Conservation (phyloP, 208 protist genomes). For the Trypanosoma theileri region DNA sequence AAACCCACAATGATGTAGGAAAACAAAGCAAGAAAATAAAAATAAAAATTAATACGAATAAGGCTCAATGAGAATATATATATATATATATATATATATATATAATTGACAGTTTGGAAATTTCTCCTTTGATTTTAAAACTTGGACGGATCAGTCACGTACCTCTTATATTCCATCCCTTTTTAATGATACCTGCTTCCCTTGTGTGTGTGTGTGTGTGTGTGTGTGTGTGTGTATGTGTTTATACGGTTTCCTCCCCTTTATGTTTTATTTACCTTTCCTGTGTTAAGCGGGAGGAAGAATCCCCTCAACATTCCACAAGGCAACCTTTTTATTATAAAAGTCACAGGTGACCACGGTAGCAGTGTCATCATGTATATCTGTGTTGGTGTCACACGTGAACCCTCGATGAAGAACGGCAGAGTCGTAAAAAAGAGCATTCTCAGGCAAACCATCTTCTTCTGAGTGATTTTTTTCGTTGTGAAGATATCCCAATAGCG, state of each 20-base stretch:
- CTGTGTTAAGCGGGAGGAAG: constrained; percentile 2
- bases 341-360: constrained; percentile 72
- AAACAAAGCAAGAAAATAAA: too few species aligned
- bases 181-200: too few species aligned
- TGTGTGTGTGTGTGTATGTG: too few species aligned
- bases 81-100: too few species aligned
- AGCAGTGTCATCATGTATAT: constrained; percentile 1
- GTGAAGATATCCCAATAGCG: constrained; percentile 23
- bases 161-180: too few species aligned
- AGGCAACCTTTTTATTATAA: constrained; percentile 68
- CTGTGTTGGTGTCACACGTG: not conserved
- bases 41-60: too few species aligned
- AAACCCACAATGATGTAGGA: too few species aligned
- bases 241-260: not conserved
- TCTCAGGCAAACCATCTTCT: constrained; percentile 21
- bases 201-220: too few species aligned
- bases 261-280: not conserved
- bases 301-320: constrained; percentile 48
- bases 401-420: constrained; percentile 37
- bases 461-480: not conserved
- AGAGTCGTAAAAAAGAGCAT: constrained; percentile 76
- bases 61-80: too few species aligned
- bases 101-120: too few species aligned
- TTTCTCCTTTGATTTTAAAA: too few species aligned
- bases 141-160: too few species aligned